Evolutionary conservation across 495 filamentous ascomycete species (phyloP).

Genomic region (Xanthoparmelia taractica): DNA sequence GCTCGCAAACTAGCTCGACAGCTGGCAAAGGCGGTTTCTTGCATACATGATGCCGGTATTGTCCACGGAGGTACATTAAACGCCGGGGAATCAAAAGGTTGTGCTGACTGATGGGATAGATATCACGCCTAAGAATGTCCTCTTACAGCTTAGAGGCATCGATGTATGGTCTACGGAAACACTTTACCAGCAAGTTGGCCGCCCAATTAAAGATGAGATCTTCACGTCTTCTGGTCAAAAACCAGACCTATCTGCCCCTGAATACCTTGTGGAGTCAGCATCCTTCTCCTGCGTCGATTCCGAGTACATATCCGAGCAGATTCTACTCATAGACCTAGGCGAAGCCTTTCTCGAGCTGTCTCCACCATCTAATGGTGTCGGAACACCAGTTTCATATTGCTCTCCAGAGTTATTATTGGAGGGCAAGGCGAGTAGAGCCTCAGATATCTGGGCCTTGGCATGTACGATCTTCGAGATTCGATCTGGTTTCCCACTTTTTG

Average conservation of each 20-base stretch:
- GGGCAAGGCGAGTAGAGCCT: slow-evolving; percentile 29
- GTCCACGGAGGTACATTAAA: neutral
- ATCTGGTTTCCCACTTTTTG: slow-evolving; percentile 2
- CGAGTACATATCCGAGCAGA: slow-evolving; percentile 1
- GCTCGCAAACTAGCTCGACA: neutral
- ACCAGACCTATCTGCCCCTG: slow-evolving; percentile 12
- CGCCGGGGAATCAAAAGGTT: neutral
- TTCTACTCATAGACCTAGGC: slow-evolving; percentile 34
- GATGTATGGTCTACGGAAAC: neutral
- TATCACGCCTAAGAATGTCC: slow-evolving; percentile 2
- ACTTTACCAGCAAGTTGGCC: neutral
- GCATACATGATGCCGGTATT: neutral
- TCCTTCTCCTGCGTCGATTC: slow-evolving; percentile 21
- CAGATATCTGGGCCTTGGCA: slow-evolving; percentile 36
- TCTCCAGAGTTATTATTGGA: slow-evolving; percentile 29
- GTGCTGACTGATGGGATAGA: neutral
- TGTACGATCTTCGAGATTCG: slow-evolving; percentile 32
- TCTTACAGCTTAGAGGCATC: neutral
- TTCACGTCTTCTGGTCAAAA: slow-evolving; percentile 1
- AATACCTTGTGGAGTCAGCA: slow-evolving; percentile 28
- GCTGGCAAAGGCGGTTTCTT: neutral
- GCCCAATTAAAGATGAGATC: neutral
- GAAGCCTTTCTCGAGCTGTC: slow-evolving; percentile 27
- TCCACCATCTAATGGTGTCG: slow-evolving; percentile 22
- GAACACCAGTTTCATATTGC: slow-evolving; percentile 31